These are phyloP conservation scores for Viola pubescens DNA, from an alignment of 441 rosid genomes.

Conservation along the genomic window DNA sequence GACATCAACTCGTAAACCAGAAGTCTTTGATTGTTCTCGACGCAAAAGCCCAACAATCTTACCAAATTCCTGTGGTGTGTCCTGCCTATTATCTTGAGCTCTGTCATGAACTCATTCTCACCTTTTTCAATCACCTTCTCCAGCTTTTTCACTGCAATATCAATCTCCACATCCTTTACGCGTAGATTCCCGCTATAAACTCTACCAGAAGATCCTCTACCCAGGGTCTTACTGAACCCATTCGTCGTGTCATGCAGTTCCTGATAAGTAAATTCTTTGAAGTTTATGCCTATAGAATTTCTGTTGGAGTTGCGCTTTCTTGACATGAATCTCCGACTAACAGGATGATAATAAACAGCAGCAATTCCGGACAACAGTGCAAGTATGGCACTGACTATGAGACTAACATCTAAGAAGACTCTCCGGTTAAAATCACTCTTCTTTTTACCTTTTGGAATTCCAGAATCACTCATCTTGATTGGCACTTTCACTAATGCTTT, in stretches of 20 bases:
- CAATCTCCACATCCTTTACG: constrained; percentile 8
- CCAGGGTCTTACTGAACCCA: constrained; percentile 17
- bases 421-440: not conserved
- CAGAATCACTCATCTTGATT: constrained; percentile 10
- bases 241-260: constrained; percentile 21
- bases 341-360: constrained; percentile 24
- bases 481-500: constrained; percentile 27
- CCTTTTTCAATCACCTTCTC: constrained; percentile 14
- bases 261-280: constrained; percentile 20
- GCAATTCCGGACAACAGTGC: constrained; percentile 18
- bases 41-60: constrained; percentile 23
- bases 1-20: constrained; percentile 24
- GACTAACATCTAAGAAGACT: constrained; percentile 12
- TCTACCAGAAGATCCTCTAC: constrained; percentile 25
- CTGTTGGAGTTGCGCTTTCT: not conserved
- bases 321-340: constrained; percentile 1
- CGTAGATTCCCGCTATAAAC: constrained; percentile 22
- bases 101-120: constrained; percentile 22
- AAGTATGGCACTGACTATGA: constrained; percentile 16
- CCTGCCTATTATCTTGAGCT: constrained; percentile 21
- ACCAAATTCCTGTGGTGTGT: constrained; percentile 22
- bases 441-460: not conserved
- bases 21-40: constrained; percentile 12
- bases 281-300: constrained; percentile 19
- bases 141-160: constrained; percentile 21